Evolutionary conservation across 805 yeast genomes (phyloP), one percentile per base, ranked within the genome.

Genomic region (Monosporozyma unispora): DNA sequence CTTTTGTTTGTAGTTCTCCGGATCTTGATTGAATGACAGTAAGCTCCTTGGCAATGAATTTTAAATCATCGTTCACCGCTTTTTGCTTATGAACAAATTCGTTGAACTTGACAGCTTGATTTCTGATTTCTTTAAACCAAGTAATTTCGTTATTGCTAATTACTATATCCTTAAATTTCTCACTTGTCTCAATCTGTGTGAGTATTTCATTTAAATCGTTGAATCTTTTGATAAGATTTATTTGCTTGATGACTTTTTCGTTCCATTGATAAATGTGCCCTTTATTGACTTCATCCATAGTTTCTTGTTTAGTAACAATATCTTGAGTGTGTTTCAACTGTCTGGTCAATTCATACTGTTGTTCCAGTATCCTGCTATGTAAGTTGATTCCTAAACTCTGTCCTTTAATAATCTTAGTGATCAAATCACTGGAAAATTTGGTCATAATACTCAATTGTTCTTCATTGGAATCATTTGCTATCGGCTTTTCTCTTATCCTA

Each of bases 61-160:
- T 44, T 4, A 71, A 51, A 16, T 66, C 68, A 18, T 66, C 66
- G 23, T 58, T 10, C 6, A 41, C 28, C 14, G 52, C 27, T 63
- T 48, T 5, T 50, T 50, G 31, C 52, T 47, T 47, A 42, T 21
- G 39, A 2, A 47, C 45, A 47, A 47, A 29, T 10, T 47, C 40
- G 35, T 70, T 70, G 57, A 70, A 68, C 11, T 54, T 51, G 3
- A 57, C 29, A 0, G 66, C 66, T 23, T 64, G 65, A 11, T 52
- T 56, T 42, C 63, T 66, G 8, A 78, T 61, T 54, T 75, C 79
- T 29, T 60, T 64, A 49, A 73, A 68, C 80, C 81, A 78, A 23
- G 54, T 60, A 47, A 63, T 61, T 56, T 78, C 82, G 10, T 68
- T 59, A 3, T 60, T 61, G 46, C 72, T 67, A 29, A 77, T 55